Conservation (phyloP, 441 rosid genomes). For the Jatropha podagrica region DNA sequence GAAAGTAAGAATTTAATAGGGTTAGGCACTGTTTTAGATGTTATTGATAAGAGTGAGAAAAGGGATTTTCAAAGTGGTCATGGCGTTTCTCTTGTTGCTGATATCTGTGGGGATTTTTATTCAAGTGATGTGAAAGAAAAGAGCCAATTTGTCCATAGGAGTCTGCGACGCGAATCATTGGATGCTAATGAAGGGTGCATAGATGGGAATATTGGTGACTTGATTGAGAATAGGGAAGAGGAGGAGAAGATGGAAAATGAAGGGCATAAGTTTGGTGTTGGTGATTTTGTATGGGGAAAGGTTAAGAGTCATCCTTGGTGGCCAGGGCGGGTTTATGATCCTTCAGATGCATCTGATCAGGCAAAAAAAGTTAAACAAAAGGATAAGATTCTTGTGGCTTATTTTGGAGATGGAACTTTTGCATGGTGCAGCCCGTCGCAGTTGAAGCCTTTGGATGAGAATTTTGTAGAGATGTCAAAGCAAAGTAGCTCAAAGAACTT, state of each 20-base stretch:
- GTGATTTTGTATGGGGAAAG: constrained; percentile 89
- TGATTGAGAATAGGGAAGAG: constrained; percentile 25
- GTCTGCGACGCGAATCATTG: neutral
- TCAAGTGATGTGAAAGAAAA: constrained; percentile 10
- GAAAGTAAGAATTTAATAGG: constrained; percentile 29
- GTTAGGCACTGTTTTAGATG: constrained; percentile 35
- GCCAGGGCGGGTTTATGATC: constrained; percentile 83
- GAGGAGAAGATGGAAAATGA: constrained; percentile 38
- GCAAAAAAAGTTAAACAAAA: constrained; percentile 53
- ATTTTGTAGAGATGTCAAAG: constrained; percentile 59
- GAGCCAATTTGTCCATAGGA: constrained; percentile 2
- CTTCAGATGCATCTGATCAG: constrained; percentile 58
- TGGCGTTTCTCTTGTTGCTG: constrained; percentile 26
- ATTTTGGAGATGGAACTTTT: constrained; percentile 69
- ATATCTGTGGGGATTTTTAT: constrained; percentile 13
- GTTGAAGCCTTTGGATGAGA: constrained; percentile 66
- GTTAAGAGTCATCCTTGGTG: constrained; percentile 81
- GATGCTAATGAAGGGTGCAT: constrained; percentile 12
- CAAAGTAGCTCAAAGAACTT: constrained; percentile 55
- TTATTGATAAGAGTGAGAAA: constrained; percentile 27
- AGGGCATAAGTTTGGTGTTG: constrained; percentile 47
- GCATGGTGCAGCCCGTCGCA: constrained; percentile 76
- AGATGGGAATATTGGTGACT: constrained; percentile 18
- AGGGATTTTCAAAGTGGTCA: constrained; percentile 18
- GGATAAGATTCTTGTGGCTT: constrained; percentile 67